phyloP scores from a whole-genome alignment of 176 grass and related monocot genomes.

The Tillandsia fasciculata region DNA sequence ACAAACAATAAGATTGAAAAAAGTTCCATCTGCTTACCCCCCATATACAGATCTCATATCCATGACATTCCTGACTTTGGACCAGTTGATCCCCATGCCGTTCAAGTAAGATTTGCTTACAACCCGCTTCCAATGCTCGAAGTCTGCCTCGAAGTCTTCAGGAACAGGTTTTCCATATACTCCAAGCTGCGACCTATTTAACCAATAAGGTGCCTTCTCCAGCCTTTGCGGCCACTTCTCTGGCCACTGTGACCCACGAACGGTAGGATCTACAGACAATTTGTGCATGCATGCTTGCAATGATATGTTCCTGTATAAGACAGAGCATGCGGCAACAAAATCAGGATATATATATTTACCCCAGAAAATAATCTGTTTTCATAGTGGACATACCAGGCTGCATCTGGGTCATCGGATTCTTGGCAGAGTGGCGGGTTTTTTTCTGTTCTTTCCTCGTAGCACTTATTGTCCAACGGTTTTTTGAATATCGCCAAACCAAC shows the following conservation, averaged over 20 bases:
- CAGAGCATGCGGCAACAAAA: conserved; percentile 5
- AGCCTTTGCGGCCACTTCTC: conserved; percentile 70
- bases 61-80: conserved; percentile 90
- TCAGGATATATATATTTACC: not conserved
- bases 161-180: conserved; percentile 84
- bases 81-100: conserved; percentile 94
- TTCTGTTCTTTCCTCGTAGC: conserved; percentile 82
- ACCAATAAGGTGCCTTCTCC: conserved; percentile 74
- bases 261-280: conserved; percentile 42
- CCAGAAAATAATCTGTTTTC: no score
- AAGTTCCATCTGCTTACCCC: conserved; percentile 54
- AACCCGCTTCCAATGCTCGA: conserved; percentile 85
- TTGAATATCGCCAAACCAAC: conserved; percentile 81
- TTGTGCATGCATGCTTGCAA: conserved; percentile 90
- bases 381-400: conserved; percentile 66
- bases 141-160: conserved; percentile 82
- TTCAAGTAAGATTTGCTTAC: conserved; percentile 77
- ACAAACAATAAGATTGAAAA: no score
- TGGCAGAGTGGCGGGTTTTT: conserved; percentile 66
- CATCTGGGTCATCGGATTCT: conserved; percentile 71
- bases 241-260: conserved; percentile 65
- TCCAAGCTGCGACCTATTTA: conserved; percentile 67
- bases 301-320: conserved; percentile 71
- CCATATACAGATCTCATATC: conserved; percentile 98
- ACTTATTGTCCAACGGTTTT: conserved; percentile 90